Percentiles rank a stretch among this genome's conserved stretches.
Conservation (phyloP, 306 rosid genomes). For the Citrullus amarus region DNA sequence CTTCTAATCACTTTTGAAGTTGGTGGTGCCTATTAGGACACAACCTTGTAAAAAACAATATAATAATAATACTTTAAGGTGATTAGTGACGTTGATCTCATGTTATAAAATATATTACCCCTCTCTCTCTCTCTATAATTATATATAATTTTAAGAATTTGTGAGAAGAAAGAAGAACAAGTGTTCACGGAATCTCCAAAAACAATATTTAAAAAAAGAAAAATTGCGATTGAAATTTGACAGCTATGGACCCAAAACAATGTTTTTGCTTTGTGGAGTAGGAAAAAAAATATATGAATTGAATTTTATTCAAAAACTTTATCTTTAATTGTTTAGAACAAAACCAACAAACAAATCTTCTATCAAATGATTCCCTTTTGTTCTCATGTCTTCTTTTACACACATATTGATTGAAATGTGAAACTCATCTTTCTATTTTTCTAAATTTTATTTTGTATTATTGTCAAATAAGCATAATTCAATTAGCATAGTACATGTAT, state of each 20-base stretch:
- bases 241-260: conserved; percentile 28
- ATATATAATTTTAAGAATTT: too few relatives aligned
- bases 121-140: too few relatives aligned
- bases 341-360: conserved; percentile 2
- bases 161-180: conserved; percentile 8
- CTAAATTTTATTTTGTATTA: not conserved
- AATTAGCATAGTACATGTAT: too few relatives aligned
- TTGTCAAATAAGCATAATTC: too few relatives aligned
- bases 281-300: not conserved
- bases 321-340: conserved; percentile 3
- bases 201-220: not conserved
- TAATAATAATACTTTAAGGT: too few relatives aligned
- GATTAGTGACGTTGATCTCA: too few relatives aligned
- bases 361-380: not conserved
- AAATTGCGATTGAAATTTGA: conserved; percentile 24
- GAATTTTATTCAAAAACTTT: not conserved
- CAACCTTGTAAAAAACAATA: too few relatives aligned
- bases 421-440: not conserved
- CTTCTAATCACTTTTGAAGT: too few relatives aligned
- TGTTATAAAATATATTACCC: too few relatives aligned
- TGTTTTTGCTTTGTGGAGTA: conserved; percentile 15
- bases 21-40: too few relatives aligned
- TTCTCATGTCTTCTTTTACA: not conserved
- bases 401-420: not conserved
- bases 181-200: conserved; percentile 23